A percentile compares a stretch with the other conserved stretches of the same genome.
These are phyloP conservation scores for Candida maltosa DNA, from an alignment of 805 yeast genomes.

Conservation along the genomic window DNA sequence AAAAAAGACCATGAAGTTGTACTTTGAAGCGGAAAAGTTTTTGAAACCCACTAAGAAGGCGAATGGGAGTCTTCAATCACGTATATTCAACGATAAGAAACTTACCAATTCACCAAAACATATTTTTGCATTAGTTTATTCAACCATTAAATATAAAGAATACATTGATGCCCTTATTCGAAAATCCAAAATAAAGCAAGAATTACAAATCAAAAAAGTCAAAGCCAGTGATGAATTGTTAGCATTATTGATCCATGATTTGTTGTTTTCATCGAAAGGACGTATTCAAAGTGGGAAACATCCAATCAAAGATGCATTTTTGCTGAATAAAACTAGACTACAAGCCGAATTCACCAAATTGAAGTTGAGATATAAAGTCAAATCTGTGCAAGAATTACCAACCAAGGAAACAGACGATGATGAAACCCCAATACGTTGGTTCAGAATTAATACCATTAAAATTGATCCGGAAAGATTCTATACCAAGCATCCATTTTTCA, in stretches of 20 bases:
- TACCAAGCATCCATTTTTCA: slow-evolving; percentile 33
- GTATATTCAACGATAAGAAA: slow-evolving; percentile 33
- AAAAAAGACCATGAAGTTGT: slow-evolving; percentile 30
- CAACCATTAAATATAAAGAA: slow-evolving; percentile 70
- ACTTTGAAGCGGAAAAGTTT: slow-evolving; percentile 42
- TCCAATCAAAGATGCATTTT: slow-evolving; percentile 75
- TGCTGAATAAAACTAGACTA: slow-evolving; percentile 75
- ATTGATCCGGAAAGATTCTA: slow-evolving; percentile 37
- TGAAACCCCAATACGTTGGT: slow-evolving; percentile 78
- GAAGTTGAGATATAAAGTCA: slow-evolving; percentile 69
- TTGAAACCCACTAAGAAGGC: slow-evolving; percentile 15
- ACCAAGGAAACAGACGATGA: slow-evolving; percentile 32
- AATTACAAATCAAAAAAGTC: slow-evolving; percentile 39
- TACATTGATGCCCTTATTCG: slow-evolving; percentile 61
- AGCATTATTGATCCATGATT: slow-evolving; percentile 73
- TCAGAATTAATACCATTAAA: slow-evolving; percentile 67
- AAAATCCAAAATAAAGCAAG: slow-evolving; percentile 61
- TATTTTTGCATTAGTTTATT: slow-evolving; percentile 76
- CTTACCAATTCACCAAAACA: slow-evolving; percentile 68
- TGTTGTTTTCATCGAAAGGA: slow-evolving; percentile 69
- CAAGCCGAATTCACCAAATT: slow-evolving; percentile 78
- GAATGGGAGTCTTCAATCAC: slow-evolving; percentile 32
- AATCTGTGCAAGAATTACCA: slow-evolving; percentile 46
- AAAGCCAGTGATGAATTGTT: slow-evolving; percentile 54
- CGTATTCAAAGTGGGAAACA: slow-evolving; percentile 88